These are phyloP conservation scores for Camellia granthamiana DNA, from an alignment of 148 eudicot species.

Conservation along the genomic window DNA sequence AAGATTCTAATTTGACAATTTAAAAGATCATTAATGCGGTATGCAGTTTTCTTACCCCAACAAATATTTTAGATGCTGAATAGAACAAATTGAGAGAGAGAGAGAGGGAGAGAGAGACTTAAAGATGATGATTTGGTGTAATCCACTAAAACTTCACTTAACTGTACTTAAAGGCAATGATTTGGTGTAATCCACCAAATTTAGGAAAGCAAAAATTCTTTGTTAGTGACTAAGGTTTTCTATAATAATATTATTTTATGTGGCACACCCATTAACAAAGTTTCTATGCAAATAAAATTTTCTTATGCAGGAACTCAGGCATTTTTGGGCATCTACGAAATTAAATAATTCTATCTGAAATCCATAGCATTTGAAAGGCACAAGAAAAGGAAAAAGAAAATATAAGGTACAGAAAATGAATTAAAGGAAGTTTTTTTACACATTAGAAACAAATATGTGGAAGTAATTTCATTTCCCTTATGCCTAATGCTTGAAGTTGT, in stretches of 20 bases:
- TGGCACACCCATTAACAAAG: not conserved
- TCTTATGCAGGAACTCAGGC: not conserved
- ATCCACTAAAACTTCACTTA: constrained; percentile 7
- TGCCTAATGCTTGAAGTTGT: not conserved
- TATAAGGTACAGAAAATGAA: no score
- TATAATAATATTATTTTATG: not conserved
- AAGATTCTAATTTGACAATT: not conserved
- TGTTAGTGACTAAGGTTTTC: not conserved
- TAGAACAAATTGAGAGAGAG: not conserved
- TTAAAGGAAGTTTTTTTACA: no score
- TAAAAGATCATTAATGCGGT: not conserved
- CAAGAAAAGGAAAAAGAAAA: no score
- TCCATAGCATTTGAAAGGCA: no score
- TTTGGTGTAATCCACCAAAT: constrained; percentile 16
- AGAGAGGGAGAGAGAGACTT: not conserved
- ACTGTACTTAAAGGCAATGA: constrained; percentile 2
- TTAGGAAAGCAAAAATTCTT: not conserved
- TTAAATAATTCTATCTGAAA: no score
- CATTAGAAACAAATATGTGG: no score
- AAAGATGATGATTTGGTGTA: not conserved
- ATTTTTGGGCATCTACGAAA: not conserved
- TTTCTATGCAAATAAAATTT: not conserved
- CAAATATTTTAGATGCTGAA: not conserved
- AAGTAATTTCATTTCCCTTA: no score
- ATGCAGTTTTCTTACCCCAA: not conserved